Evolutionary conservation across 805 yeast species (phyloP), one percentile per base, ranked within the genome.

Genomic region (Cyberlindnera americana): DNA sequence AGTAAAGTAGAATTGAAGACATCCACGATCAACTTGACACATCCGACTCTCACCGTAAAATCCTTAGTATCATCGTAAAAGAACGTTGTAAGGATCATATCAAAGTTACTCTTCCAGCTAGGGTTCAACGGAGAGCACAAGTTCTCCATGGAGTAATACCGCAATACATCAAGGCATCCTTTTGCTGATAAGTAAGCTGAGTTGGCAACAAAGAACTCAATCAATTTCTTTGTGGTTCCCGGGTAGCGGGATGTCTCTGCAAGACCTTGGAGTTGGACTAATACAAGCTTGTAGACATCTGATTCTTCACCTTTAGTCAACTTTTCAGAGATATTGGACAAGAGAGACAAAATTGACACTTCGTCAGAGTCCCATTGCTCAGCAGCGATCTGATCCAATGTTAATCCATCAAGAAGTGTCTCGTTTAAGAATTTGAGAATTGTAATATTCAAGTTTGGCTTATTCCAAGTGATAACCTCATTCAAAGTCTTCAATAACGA

Each of bases 81-180:
- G 50, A 75, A 78, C 6, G 65, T 61, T n/a, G 65, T 60, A 25
- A 81, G 56, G 3, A 82, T 48, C 22, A 60, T 56, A 6, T 57
- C 55, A 29, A 76, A 61, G 46, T 75, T 74, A 3, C 59, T 65
- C 33, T 61, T 60, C 85, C 89, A 82, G 8, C 66, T 57, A 0
- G 70, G 63, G 22, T 72, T 59, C 6, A 78, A 54, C 10, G 78
- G 73, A 3, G 79, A 67, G 52, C 90, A 82, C 22, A 70, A 52
- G 38, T 72, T 69, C 37, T 75, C 74, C 11, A 66, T 63, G 4
- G 62, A 59, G 53, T 76, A 80, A 48, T 63, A 70, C 3, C 64
- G 58, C 19, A 83, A 54, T 3, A 83, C 69, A 37, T 64, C 67
- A 5, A 58, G 47, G n/a, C 72, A 65, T 10, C 63, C 61, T 4